Evolutionary conservation across 352 stramenopile genomes (phyloP), one percentile per base, ranked within the genome.

Genomic region (Phytophthora sojae): DNA sequence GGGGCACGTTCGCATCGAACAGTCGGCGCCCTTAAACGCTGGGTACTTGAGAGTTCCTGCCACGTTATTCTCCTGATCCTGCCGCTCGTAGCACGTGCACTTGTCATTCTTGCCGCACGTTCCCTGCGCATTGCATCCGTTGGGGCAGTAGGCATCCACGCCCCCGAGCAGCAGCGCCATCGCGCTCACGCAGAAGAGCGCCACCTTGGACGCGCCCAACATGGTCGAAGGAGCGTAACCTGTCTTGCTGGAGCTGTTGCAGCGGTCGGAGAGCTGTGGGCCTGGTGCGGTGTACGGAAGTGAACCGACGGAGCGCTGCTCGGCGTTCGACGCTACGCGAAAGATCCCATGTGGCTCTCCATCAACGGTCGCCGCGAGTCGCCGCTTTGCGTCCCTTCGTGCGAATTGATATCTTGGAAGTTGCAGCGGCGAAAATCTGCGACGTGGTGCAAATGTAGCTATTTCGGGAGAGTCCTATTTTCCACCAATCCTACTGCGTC

Each of bases 71-170:
- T 67, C n/a, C 72, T 92, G 77, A 50, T 93, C 85, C 61, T 87
- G 80, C 50, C 85, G 84, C 61, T 92, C 51, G 84, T 97, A 97
- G 83, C 94, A 98, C 62, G 92, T 96, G 77, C 93, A 98, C 71
- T 96, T 93, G 79, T 98, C 92, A 70, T 97, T 95, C 65, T 88
- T 87, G 30, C 86, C 84, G 77, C 91, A 97, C 6, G 82, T 93
- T 25, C 91, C 91, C 56, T 97, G 89, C 3, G 85, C 91, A 59
- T 92, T 96, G 79, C 90, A 96, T 37, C 85, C 86, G 49, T 95
- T 96, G 15, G 87, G 86, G 64, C 89, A 95, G 69, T 93, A 93
- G 12, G 71, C 84, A n/a, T 66, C 71, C 47, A 76, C 82, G 19
- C 80, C 64, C 39, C 61, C 57, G 1, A 57, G 56, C 59, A 87